Evolutionary conservation across 352 stramenopile genomes (phyloP).

Genomic region (Thalassiosira hispida): DNA sequence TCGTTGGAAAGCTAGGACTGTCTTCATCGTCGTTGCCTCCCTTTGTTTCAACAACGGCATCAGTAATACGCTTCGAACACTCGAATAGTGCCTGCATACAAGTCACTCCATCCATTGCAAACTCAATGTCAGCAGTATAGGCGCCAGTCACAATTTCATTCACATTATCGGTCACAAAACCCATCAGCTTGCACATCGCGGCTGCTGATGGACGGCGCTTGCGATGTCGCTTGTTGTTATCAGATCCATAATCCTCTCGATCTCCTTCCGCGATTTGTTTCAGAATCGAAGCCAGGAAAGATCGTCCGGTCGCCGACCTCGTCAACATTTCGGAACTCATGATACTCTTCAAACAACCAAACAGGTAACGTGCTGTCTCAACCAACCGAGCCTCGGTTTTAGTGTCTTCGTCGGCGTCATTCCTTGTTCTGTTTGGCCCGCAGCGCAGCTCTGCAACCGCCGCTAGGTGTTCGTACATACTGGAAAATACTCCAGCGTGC

Average conservation of each 20-base stretch:
- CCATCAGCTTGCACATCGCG: conserved; percentile 27
- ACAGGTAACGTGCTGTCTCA: conserved; percentile 40
- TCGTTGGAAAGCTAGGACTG: conserved; percentile 25
- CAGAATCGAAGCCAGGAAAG: conserved; percentile 45
- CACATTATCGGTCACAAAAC: conserved; percentile 34
- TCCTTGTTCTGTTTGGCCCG: conserved; percentile 27
- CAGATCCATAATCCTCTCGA: conserved; percentile 16
- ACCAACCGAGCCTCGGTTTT: conserved; percentile 30
- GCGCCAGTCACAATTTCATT: conserved; percentile 52
- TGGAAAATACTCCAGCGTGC: conserved; percentile 45
- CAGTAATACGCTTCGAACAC: conserved; percentile 41
- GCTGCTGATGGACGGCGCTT: background rate
- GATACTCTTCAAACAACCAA: conserved; percentile 45
- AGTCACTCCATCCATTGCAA: conserved; percentile 61
- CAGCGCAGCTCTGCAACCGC: conserved; percentile 51
- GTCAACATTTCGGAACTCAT: conserved; percentile 54
- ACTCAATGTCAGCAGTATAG: conserved; percentile 55
- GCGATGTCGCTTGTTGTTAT: background rate
- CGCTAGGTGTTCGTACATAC: conserved; percentile 56
- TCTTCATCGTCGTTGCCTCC: background rate
- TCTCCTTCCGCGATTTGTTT: conserved; percentile 57
- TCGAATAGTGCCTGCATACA: conserved; percentile 54
- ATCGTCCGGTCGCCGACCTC: conserved; percentile 34
- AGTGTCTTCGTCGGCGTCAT: conserved; percentile 18
- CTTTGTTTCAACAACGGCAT: conserved; percentile 7